Percentiles rank a stretch among this genome's conserved stretches.
phyloP scores from a whole-genome alignment of 2,329 filamentous ascomycete genomes.

The Sphaerulina vaccinii region DNA sequence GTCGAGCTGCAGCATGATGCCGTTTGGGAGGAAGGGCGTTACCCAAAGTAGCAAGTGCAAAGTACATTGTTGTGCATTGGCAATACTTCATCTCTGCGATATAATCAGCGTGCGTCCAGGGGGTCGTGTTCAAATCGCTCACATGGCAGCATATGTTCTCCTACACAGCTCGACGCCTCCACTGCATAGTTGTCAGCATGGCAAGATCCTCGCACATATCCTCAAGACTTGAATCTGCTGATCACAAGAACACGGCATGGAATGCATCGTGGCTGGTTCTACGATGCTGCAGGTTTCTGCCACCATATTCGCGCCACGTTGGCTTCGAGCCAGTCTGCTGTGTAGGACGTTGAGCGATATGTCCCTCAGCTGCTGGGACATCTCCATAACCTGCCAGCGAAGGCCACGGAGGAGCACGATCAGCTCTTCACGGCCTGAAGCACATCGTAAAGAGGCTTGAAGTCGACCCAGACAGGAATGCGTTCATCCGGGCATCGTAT shows the following conservation, averaged over 20 bases:
- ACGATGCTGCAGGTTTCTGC: too few relatives aligned
- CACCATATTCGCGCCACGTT: too few relatives aligned
- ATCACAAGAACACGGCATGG: not conserved
- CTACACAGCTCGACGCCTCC: not conserved
- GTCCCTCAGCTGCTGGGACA: too few relatives aligned
- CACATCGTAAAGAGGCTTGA: too few relatives aligned
- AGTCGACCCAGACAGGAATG: too few relatives aligned
- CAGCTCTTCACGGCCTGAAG: too few relatives aligned
- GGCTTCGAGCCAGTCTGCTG: too few relatives aligned
- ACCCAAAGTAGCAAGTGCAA: slow-evolving; percentile 13
- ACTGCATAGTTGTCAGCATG: not conserved
- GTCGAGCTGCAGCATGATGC: not conserved
- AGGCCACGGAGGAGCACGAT: too few relatives aligned
- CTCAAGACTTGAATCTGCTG: not conserved
- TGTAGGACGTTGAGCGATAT: too few relatives aligned
- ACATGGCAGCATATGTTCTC: not conserved
- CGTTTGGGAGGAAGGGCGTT: not conserved
- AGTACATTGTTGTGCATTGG: not conserved
- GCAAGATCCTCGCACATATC: not conserved
- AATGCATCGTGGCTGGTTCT: too few relatives aligned
- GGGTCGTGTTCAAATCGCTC: not conserved
- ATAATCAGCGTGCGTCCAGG: not conserved
- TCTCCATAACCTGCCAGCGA: too few relatives aligned
- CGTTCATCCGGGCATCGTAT: too few relatives aligned
- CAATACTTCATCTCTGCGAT: not conserved